Evolutionary conservation across 306 rosid genomes (phyloP), one percentile per base, ranked within the genome.

Genomic region (Begonia loranthoides): DNA sequence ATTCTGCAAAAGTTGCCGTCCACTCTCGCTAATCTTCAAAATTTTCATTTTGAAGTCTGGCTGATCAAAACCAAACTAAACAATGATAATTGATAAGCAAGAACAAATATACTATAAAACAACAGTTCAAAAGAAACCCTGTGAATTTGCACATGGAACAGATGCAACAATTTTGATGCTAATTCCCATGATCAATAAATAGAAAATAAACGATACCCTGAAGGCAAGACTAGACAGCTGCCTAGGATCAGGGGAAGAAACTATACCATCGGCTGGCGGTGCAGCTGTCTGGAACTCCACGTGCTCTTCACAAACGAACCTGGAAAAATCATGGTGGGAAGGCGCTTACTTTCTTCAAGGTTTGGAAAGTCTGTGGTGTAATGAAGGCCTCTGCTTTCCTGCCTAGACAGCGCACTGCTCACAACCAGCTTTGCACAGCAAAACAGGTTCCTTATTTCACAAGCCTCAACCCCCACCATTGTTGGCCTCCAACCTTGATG

Each of bases 381-480:
- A 73, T 90, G 97, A 15, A 90, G 78, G 19, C 97, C 97, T 4
- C 95, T 85, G 65, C 97, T 90, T 65, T 90, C 97, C 10, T 72
- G 97, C 68, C 97, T 57, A 4, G 94, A 71, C 34, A 90, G 92
- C 17, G 97, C 97, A 21, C 97, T 85, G 71, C 92, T 76, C 17
- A 90, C 72, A 12, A 90, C 95, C 45, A 90, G 72, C 68, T 78
- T 75, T n/a, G 95, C 87, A 38, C 90, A 82, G 71, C 95, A 85
- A 46, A 90, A 85, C 45, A 90, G 73, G 79, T 90, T 90, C 70
- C 95, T 80, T 94, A 85, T 80, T 58, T 90, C 92, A 59, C 97
- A 90, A 21, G 74, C 83, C 71, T 90, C 95, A 24, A 84, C 66
- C 47, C 62, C 83, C 65, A 80, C 95, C 95, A 80, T 85, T 43